phyloP scores from a whole-genome alignment of 1,284 basidiomycete species.

The Coniophora puteana region DNA sequence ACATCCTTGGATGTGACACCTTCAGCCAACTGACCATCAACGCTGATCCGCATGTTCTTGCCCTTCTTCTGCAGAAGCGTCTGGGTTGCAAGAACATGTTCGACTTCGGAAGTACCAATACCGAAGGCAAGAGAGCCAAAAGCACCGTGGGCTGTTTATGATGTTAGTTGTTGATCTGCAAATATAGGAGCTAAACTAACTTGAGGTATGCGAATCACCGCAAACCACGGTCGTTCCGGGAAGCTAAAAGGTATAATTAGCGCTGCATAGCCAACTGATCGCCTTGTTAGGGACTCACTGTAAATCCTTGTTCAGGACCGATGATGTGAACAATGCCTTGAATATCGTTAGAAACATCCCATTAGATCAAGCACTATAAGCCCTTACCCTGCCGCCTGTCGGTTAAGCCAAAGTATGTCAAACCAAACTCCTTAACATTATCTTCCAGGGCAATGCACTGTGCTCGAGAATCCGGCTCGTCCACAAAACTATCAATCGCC shows the following conservation, averaged over 20 bases:
- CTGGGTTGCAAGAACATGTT: slow-evolving; percentile 96
- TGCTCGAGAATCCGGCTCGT: slow-evolving; percentile 87
- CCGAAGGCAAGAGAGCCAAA: slow-evolving; percentile 96
- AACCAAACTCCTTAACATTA: slow-evolving; percentile 92
- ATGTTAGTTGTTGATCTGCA: slow-evolving; percentile 1
- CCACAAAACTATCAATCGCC: slow-evolving; percentile 75
- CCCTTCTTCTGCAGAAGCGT: slow-evolving; percentile 89
- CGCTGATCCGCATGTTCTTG: slow-evolving; percentile 94
- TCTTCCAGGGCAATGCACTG: slow-evolving; percentile 91
- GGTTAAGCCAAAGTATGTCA: slow-evolving; percentile 94
- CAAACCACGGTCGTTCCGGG: slow-evolving; percentile 96
- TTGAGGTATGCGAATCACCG: slow-evolving; percentile 93
- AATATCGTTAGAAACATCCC: slow-evolving; percentile 8
- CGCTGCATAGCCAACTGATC: not conserved
- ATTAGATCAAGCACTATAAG: not conserved
- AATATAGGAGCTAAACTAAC: slow-evolving; percentile 38
- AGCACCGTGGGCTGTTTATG: slow-evolving; percentile 78
- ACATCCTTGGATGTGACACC: slow-evolving; percentile 96
- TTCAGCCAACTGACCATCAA: slow-evolving; percentile 82
- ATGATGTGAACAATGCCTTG: slow-evolving; percentile 94
- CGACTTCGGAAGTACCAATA: slow-evolving; percentile 95
- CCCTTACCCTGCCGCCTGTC: slow-evolving; percentile 81
- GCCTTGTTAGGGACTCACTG: slow-evolving; percentile 39
- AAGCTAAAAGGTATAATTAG: slow-evolving; percentile 44
- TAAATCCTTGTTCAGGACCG: slow-evolving; percentile 96